Evolutionary conservation across 1,284 basidiomycete species (phyloP).

Genomic region (Trichosporon inkin): DNA sequence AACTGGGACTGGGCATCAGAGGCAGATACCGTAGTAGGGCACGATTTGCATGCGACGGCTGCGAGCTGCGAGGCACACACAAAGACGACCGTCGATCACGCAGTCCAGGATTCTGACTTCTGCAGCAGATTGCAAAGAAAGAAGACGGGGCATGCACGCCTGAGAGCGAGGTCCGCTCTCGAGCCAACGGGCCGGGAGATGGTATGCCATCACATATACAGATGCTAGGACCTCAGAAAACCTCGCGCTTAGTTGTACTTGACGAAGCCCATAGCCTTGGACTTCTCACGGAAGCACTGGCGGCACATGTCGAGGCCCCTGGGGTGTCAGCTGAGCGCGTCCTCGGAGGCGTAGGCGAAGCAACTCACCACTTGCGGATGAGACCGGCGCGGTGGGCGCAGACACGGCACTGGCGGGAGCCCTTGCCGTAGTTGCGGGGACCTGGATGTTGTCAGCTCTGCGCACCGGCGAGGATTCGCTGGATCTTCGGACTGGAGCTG

Average conservation of each 20-base stretch:
- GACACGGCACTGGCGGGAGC: constrained; percentile 90
- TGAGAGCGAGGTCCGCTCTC: background rate
- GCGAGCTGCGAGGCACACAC: no score
- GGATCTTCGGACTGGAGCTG: background rate
- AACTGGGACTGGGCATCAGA: no score
- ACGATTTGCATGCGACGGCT: no score
- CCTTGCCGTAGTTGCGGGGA: constrained; percentile 92
- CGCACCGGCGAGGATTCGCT: background rate
- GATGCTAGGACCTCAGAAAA: constrained; percentile 17
- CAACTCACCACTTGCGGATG: constrained; percentile 56
- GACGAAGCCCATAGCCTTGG: constrained; percentile 84
- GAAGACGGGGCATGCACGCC: background rate
- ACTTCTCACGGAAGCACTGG: constrained; percentile 95
- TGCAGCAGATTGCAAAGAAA: no score
- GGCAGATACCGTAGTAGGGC: no score
- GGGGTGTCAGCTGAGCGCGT: constrained; percentile 18
- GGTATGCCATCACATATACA: constrained; percentile 25
- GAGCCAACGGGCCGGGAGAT: constrained; percentile 10
- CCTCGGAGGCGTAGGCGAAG: background rate
- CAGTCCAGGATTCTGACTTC: no score
- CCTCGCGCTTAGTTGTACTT: constrained; percentile 54
- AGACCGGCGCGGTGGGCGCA: constrained; percentile 95
- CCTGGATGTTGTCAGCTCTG: constrained; percentile 38
- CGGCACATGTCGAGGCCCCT: constrained; percentile 88
- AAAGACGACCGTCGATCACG: no score